phyloP scores from a whole-genome alignment of 441 rosid genomes.

The Adansonia rubrostipa region DNA sequence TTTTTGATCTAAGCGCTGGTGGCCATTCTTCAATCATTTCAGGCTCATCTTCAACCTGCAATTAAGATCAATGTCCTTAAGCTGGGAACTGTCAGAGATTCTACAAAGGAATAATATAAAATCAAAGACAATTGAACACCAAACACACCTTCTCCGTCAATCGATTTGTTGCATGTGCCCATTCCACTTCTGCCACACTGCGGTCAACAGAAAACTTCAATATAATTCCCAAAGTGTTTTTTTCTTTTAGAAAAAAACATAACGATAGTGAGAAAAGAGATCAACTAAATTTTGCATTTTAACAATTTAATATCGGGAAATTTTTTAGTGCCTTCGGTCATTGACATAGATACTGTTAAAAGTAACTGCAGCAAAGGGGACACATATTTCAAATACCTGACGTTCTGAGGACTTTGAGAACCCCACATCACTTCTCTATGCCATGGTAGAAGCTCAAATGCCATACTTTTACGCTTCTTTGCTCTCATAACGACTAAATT shows the following conservation, averaged over 20 bases:
- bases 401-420: slow-evolving; percentile 52
- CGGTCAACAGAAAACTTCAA: slow-evolving; percentile 35
- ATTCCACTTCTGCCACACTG: slow-evolving; percentile 74
- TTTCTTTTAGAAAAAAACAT: neutral
- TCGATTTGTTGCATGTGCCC: slow-evolving; percentile 69
- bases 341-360: neutral
- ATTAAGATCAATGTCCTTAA: slow-evolving; percentile 30
- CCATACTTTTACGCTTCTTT: slow-evolving; percentile 71
- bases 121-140: slow-evolving; percentile 18
- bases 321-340: neutral
- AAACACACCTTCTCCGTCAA: slow-evolving; percentile 73
- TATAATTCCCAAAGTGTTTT: slow-evolving; percentile 10
- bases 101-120: neutral
- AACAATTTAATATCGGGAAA: neutral
- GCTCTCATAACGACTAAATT: slow-evolving; percentile 42
- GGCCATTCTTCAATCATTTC: slow-evolving; percentile 50
- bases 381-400: slow-evolving; percentile 50
- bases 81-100: slow-evolving; percentile 16
- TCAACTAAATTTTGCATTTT: neutral
- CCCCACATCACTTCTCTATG: slow-evolving; percentile 62
- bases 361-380: neutral
- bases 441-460: slow-evolving; percentile 68
- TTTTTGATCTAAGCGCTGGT: slow-evolving; percentile 54
- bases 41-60: slow-evolving; percentile 65
- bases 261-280: neutral